Evolutionary conservation across 495 filamentous ascomycete species (phyloP), one percentile per base, ranked within the genome.

Genomic region (Lentithecium fluviatile): DNA sequence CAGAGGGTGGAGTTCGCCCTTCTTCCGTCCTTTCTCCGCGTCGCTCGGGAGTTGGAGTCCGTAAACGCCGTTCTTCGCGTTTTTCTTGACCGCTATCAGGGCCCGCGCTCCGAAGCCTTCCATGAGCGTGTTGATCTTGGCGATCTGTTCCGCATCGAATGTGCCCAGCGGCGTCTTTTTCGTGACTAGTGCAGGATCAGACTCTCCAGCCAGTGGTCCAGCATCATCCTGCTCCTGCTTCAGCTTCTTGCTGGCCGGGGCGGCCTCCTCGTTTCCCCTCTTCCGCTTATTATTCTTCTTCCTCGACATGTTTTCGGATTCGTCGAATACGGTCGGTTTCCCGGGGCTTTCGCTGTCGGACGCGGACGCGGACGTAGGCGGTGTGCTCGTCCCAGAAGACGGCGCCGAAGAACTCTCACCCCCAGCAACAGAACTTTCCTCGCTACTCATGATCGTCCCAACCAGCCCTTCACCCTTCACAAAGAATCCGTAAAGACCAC

Each of bases 401-500:
- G 45, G 24, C 7, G 49, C 36, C 10, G 64, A 38, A n/a, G 58
- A 43, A 42, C 38, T 34, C 13, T 52, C 25, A 29, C 37, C 23
- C 40, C 58, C 65, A 26, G 55, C 48, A 7, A 51, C 32, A 21
- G 57, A 60, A 52, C 38, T 58, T 23, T 59, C 53, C 21, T 60
- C 64, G 1, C 54, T 55, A 40, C 21, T 53, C n/a, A 34, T 66
- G 23, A 87, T 69, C 4, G 88, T 91, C 11, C 91, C 91, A n/a
- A 76, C 75, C 53, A 95, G 73, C 37, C 79, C 74, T 56, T 88
- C 83, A 17, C 91, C 91, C 56, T 80, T 79, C 11, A 95, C 89
- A 70, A 96, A 96, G 56, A 80, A 84, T 15, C 85, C 82, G 72
- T 96, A 96, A 6, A 96, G 77, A 25, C 90, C 88, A 32, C 77